Percentiles rank a stretch among this genome's conserved stretches.
Evolutionary conservation across 2,329 filamentous ascomycete genomes (phyloP).

Genomic region (Fusarium pseudonygamai): DNA sequence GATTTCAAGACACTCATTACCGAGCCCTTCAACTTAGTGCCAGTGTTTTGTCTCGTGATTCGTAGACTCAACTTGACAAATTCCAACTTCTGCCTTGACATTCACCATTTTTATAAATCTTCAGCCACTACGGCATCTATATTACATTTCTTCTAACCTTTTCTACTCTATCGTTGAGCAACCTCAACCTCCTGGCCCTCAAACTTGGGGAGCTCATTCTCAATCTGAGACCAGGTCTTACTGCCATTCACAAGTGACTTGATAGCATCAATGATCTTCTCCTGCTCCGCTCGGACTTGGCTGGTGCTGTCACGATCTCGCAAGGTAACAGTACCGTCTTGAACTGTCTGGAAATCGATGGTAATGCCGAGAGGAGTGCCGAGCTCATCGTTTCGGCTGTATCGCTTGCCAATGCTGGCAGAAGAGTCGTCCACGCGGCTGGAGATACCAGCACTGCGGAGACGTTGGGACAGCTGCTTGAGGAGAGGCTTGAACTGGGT

Average conservation of each 20-base stretch:
- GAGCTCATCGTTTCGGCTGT: slow-evolving; percentile 93
- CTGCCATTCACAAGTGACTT: slow-evolving; percentile 59
- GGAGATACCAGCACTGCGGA: slow-evolving; percentile 80
- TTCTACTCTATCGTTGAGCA: slow-evolving; percentile 45
- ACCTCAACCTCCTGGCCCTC: slow-evolving; percentile 75
- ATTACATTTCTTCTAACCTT: slow-evolving; percentile 32
- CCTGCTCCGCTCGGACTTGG: slow-evolving; percentile 86
- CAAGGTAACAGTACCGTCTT: slow-evolving; percentile 87
- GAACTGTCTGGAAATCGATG: slow-evolving; percentile 92
- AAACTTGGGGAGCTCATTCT: slow-evolving; percentile 83
- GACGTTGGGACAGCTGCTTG: slow-evolving; percentile 75
- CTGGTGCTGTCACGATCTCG: slow-evolving; percentile 90
- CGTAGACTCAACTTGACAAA: slow-evolving; percentile 20
- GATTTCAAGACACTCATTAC: slow-evolving; percentile 12
- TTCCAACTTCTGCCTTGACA: slow-evolving; percentile 15
- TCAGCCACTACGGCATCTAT: slow-evolving; percentile 25
- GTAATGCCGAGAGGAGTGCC: slow-evolving; percentile 95
- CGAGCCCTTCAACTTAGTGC: background rate
- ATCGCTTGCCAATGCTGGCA: slow-evolving; percentile 93
- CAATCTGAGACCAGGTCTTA: slow-evolving; percentile 74
- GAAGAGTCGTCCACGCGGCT: slow-evolving; percentile 90
- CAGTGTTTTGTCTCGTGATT: slow-evolving; percentile 14
- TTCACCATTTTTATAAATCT: background rate
- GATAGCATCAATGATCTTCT: slow-evolving; percentile 81
- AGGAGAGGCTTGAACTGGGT: slow-evolving; percentile 82